Evolutionary conservation across 768 basidiomycete species (phyloP), one percentile per base, ranked within the genome.

Genomic region (Hericium coralloides): DNA sequence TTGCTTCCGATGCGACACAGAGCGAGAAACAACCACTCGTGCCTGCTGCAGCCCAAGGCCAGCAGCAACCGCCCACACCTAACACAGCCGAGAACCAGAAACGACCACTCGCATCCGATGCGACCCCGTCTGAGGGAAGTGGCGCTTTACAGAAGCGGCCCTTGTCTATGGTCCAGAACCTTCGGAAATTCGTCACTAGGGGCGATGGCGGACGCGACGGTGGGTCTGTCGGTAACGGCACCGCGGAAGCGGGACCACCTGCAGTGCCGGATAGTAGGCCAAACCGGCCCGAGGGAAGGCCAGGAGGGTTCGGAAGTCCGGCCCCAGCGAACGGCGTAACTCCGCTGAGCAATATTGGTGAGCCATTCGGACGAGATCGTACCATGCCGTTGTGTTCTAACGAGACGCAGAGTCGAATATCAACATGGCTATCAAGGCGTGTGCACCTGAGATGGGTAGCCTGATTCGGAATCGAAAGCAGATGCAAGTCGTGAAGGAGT

Each of bases 401-500:
- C 41, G 8, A 23, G 12, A 37, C 22, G 38, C 18, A 56, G 26
- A 15, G 61, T 17, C 38, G 51, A 60, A 58, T 56, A 57, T 38
- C 63, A 62, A 67, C 77, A 84, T 78, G 17, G 75, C 78, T 6
- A 89, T 88, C 57, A 85, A 87, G 49, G 87, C 86, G 1, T 93
- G 90, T 64, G 77, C 79, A 50, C 78, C 81, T 4, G 90, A 93
- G 69, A 79, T 78, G 22, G 76, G 77, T 6, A 76, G 80, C 52
- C 64, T 87, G 15, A 65, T 93, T 10, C 75, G 75, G 52, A 89
- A 87, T 65, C 72, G 81, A 49, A 75, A 85, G 65, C 75, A 81
- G 43, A 86, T 91, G 85, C 79, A 81, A 58, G 73, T 76, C 50
- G 80, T 94, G 36, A 85, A 80, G 61, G 89, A 91, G 65, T 82